These are phyloP conservation scores for Cephalotrichum gorgonifer DNA, from an alignment of 2,329 filamentous ascomycete genomes.

Conservation along the genomic window DNA sequence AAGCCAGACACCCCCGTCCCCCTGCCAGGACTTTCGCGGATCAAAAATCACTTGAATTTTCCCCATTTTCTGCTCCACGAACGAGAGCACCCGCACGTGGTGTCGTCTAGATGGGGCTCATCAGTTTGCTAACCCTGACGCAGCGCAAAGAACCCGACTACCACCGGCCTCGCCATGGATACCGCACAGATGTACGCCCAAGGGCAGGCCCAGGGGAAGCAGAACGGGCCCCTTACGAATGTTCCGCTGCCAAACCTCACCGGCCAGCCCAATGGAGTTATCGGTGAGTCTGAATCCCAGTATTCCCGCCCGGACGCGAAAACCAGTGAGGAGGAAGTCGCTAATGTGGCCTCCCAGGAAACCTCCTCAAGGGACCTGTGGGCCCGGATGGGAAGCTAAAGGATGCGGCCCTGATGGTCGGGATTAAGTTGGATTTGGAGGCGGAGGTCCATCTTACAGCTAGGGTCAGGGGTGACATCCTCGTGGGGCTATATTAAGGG, in stretches of 20 bases:
- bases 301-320: background rate
- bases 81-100: no score
- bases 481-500: conserved; percentile 43
- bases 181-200: conserved; percentile 15
- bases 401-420: conserved; percentile 45
- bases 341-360: conserved; percentile 21
- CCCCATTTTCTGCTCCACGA: no score
- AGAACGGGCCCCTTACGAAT: conserved; percentile 17
- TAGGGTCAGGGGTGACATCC: conserved; percentile 49
- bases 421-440: conserved; percentile 54
- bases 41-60: background rate
- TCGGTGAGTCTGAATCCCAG: conserved; percentile 13
- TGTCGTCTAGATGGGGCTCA: background rate
- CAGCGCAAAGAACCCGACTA: conserved; percentile 3
- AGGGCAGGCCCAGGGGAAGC: conserved; percentile 14
- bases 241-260: conserved; percentile 24
- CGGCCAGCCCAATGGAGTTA: conserved; percentile 20
- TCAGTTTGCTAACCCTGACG: background rate
- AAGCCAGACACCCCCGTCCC: background rate
- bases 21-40: no score
- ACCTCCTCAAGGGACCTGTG: conserved; percentile 45
- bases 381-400: conserved; percentile 48
- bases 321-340: background rate
- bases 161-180: conserved; percentile 3
- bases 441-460: conserved; percentile 53